Evolutionary conservation across 2,329 filamentous ascomycete species (phyloP), one percentile per base, ranked within the genome.

Genomic region (Fusarium keratoplasticum): DNA sequence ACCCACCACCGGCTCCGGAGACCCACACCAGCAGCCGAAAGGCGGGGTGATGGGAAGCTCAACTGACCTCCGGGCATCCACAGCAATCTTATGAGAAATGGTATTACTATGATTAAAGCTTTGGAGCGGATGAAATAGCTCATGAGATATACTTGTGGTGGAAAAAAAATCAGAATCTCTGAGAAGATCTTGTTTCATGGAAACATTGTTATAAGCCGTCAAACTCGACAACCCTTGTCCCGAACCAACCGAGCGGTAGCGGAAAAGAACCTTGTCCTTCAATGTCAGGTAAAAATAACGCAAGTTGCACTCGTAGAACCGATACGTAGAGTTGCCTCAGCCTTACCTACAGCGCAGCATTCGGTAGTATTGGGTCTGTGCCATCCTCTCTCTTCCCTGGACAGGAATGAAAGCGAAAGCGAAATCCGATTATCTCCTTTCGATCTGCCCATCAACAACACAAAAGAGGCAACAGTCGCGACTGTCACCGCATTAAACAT

Each of bases 401-500:
- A 54, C 18, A 27, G 47, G 47, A 54, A 54, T 54, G 47, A 29
- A 29, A 52, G 18, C 25, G 25, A 27, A 52, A 52, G 16, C 47
- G 25, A 54, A n/a, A 52, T 31, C 18, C 27, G 27, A 31, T 54
- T 14, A 31, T 54, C 18, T 31, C 47, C 27, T 22, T 18, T 35
- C 60, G 25, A 62, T 22, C 22, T 33, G 29, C 50, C 67, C 58
- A 60, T 64, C 25, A 25, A 38, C 44, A 57, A 60, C 42, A 67
- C 67, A 18, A 63, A 67, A 57, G 57, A 31, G 61, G 70, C 13
- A 68, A 72, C 61, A 25, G 31, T 67, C 44, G 47, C 69, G 54
- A 61, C 47, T 54, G 35, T 35, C 38, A 47, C 64, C 47, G 50
- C 58, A 35, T 42, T 25, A 42, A 33, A 27, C 35, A 47, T 22